phyloP scores from a whole-genome alignment of 2,329 filamentous ascomycete species.

The Arachnomyces sp. region DNA sequence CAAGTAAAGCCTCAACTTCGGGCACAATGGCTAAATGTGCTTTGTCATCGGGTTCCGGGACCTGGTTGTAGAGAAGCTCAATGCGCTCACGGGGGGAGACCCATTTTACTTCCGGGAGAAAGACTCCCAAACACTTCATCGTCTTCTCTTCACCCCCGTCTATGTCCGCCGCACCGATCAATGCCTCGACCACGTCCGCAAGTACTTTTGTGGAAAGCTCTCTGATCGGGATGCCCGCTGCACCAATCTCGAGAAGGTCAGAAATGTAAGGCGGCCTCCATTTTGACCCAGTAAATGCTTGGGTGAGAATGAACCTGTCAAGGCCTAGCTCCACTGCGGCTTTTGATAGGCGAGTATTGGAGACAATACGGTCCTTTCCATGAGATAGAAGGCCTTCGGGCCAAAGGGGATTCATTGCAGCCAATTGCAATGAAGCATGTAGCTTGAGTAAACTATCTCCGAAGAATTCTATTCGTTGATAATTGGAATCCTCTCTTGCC shows the following conservation, averaged over 20 bases:
- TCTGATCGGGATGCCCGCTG: conserved; percentile 16
- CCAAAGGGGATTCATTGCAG: conserved; percentile 52
- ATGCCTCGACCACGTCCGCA: conserved; percentile 78
- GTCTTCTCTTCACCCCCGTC: conserved; percentile 60
- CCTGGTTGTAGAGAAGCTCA: conserved; percentile 37
- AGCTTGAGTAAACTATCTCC: conserved; percentile 80
- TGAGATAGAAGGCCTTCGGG: conserved; percentile 68
- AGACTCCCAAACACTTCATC: conserved; percentile 54
- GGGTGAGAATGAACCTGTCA: conserved; percentile 63
- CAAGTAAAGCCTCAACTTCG: conserved; percentile 57
- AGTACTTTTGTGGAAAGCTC: conserved; percentile 65
- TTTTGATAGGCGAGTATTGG: conserved; percentile 63
- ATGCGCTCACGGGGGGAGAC: conserved; percentile 36
- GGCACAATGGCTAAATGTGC: conserved; percentile 30
- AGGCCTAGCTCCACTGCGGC: conserved; percentile 57
- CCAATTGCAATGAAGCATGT: conserved; percentile 58
- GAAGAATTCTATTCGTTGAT: conserved; percentile 78
- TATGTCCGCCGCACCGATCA: conserved; percentile 67
- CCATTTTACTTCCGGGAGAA: conserved; percentile 57
- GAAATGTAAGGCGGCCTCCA: conserved; percentile 61
- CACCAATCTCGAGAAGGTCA: conserved; percentile 28
- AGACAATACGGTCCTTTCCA: conserved; percentile 61
- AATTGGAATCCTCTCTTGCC: conserved; percentile 55
- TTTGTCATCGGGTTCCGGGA: conserved; percentile 28
- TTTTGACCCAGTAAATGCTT: conserved; percentile 57